phyloP scores from a whole-genome alignment of 1,139 yeast genomes.

The Wickerhamomyces sp. region DNA sequence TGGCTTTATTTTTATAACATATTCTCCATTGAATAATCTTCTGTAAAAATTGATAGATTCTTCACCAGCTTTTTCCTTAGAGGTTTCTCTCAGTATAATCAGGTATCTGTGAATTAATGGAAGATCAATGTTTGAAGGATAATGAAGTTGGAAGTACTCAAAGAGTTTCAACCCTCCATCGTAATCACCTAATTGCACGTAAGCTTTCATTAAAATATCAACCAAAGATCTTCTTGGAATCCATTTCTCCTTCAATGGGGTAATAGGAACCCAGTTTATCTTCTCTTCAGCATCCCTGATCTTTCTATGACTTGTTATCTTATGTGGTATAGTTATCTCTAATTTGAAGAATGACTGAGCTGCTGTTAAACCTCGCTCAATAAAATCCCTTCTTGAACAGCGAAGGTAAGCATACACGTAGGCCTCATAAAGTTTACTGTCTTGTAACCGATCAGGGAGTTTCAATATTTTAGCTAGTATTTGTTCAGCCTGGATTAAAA shows the following conservation, averaged over 20 bases:
- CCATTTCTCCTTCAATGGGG: slow-evolving; percentile 11
- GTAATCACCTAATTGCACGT: slow-evolving; percentile 11
- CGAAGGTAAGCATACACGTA: slow-evolving; percentile 14
- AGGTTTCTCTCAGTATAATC: slow-evolving; percentile 6
- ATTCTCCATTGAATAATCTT: slow-evolving; percentile 5
- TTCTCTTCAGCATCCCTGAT: slow-evolving; percentile 2
- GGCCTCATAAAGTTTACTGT: slow-evolving; percentile 16
- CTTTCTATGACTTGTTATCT: slow-evolving; percentile 1
- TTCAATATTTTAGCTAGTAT: slow-evolving; percentile 9
- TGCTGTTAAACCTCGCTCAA: slow-evolving; percentile 16
- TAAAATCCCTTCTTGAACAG: slow-evolving; percentile 9
- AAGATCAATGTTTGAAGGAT: slow-evolving; percentile 13
- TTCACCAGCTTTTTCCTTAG: slow-evolving; percentile 11
- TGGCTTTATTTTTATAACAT: slow-evolving; percentile 7
- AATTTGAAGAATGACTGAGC: slow-evolving; percentile 13
- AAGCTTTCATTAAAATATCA: slow-evolving; percentile 17
- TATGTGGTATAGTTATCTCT: not conserved
- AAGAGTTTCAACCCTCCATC: slow-evolving; percentile 10
- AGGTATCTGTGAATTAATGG: slow-evolving; percentile 18
- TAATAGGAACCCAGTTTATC: slow-evolving; percentile 3
- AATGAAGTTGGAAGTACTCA: slow-evolving; percentile 7
- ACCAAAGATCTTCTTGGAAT: slow-evolving; percentile 15
- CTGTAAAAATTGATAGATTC: slow-evolving; percentile 15
- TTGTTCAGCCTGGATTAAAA: slow-evolving; percentile 7
- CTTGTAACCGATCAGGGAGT: slow-evolving; percentile 14